Percentiles rank a stretch among this genome's conserved stretches.
phyloP scores from a whole-genome alignment of 2,329 filamentous ascomycete genomes.

The Trichophyton schoenleinii region DNA sequence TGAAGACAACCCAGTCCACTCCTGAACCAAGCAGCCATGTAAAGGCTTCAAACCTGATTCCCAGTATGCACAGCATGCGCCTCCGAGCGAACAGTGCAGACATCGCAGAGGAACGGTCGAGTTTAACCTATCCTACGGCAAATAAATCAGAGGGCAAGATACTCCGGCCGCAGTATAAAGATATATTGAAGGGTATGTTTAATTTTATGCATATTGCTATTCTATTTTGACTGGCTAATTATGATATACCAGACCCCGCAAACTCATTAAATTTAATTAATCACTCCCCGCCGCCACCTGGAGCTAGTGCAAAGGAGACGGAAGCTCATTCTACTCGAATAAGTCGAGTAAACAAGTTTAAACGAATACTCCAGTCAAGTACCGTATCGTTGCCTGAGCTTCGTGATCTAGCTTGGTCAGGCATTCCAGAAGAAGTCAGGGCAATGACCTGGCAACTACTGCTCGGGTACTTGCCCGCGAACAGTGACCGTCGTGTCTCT shows the following conservation, averaged over 20 bases:
- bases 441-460: constrained; percentile 99
- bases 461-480: constrained; percentile 91
- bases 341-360: constrained; percentile 96
- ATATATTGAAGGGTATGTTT: constrained; percentile 59
- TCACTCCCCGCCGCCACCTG: constrained; percentile 60
- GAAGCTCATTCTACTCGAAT: constrained; percentile 80
- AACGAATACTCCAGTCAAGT: constrained; percentile 82
- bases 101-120: constrained; percentile 79
- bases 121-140: constrained; percentile 70
- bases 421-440: constrained; percentile 84
- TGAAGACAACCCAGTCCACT: not conserved
- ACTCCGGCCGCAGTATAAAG: constrained; percentile 90
- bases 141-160: constrained; percentile 93
- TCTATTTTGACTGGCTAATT: not conserved
- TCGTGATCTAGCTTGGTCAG: constrained; percentile 80
- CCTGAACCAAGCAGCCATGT: not conserved
- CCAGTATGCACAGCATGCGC: constrained; percentile 25
- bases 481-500: constrained; percentile 78
- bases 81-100: constrained; percentile 76
- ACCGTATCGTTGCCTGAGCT: constrained; percentile 77
- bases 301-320: constrained; percentile 67
- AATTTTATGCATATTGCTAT: not conserved
- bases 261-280: constrained; percentile 92
- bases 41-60: constrained; percentile 9
- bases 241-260: constrained; percentile 50